Evolutionary conservation across 768 basidiomycete species (phyloP), one percentile per base, ranked within the genome.

Genomic region (Tephrocybe sp.): DNA sequence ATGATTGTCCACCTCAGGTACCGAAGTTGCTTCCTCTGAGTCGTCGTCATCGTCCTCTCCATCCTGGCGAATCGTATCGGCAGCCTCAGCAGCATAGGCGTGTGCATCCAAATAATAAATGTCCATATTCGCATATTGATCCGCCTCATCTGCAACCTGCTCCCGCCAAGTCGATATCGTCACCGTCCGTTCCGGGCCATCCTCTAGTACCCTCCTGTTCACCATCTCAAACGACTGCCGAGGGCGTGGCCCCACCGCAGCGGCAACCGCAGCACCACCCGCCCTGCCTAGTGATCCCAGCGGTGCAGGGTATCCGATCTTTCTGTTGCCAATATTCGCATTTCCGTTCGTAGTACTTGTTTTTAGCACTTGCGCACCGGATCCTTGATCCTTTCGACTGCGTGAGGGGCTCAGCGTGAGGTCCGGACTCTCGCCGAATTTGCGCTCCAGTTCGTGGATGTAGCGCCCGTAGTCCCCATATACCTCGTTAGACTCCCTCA

Each of bases 81-180:
- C 39, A 8, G 16, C 46, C 50, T 56, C 31, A 22, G n/a, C 48
- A 24, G 56, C 61, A 57, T 68, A 71, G 16, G 71, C 70, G 19
- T 65, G 65, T 4, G 69, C 60, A 42, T 64, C 68, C 50, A 76
- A 60, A 58, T 71, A 78, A 61, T 76, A 77, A 25, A 80, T 67
- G 47, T 76, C 77, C 65, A 76, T 65, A 40, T 72, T 73, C 5
- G 69, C 69, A 27, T 67, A 62, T 26, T 62, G 56, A 35, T 61
- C 64, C 9, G 65, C 62, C 44, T 75, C 71, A 44, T 69, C 63
- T 4, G 75, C 74, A 0, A 79, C 77, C 36, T 78, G 75, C 57
- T 83, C 77, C 27, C 80, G 67, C 83, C 83, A 85, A 8, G 71
- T 72, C 19, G 70, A 75, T 46, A 85, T 76, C 39, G 77, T 79